Evolutionary conservation across 2,329 filamentous ascomycete genomes (phyloP).

Genomic region (Blumeria graminis): DNA sequence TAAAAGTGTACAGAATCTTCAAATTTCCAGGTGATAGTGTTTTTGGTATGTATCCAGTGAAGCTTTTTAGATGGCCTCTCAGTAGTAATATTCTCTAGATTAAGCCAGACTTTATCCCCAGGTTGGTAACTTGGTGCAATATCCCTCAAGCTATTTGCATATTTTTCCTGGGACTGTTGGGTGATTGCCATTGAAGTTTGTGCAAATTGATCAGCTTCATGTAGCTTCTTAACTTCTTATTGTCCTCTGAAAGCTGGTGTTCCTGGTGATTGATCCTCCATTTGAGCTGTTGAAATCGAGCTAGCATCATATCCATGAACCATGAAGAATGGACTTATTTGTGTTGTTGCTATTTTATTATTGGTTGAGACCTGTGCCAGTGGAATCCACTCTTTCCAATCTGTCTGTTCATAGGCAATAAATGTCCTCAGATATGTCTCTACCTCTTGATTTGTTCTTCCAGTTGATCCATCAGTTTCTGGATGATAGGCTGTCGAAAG

Average conservation of each 20-base stretch:
- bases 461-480: neutral
- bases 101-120: neutral
- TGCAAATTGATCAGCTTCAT: constrained; percentile 1
- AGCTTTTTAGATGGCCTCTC: neutral
- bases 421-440: neutral
- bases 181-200: neutral
- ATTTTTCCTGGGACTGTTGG: neutral
- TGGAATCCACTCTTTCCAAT: neutral
- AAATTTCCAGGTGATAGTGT: neutral
- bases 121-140: neutral
- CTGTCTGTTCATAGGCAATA: neutral
- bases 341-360: neutral
- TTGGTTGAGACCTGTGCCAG: neutral
- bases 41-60: neutral
- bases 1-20: neutral
- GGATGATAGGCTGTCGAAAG: neutral
- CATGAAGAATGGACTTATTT: neutral
- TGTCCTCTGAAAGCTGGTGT: neutral
- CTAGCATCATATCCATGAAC: neutral
- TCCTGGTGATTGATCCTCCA: neutral
- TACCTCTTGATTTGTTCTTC: neutral
- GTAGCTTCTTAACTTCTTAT: neutral
- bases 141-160: neutral
- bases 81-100: neutral
- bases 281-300: neutral